Conservation (phyloP, 208 protist species). For the Trypanosoma cruzi region DNA sequence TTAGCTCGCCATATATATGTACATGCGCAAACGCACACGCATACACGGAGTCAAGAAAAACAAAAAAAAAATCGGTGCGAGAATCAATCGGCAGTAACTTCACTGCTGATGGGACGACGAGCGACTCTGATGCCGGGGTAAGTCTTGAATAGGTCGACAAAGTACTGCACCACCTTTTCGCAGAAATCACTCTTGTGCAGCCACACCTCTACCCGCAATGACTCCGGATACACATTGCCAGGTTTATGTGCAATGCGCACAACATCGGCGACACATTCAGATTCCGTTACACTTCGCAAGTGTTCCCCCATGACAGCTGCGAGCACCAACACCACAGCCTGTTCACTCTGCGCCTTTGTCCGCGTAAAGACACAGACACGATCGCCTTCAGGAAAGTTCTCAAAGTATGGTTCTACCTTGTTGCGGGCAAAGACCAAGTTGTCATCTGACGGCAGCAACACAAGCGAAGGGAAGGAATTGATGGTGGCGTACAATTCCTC, state of each 20-base stretch:
- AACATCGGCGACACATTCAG: slow-evolving; percentile 54
- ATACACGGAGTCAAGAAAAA: background rate
- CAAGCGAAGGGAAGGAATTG: slow-evolving; percentile 71
- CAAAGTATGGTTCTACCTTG: slow-evolving; percentile 72
- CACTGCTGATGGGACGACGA: slow-evolving; percentile 17
- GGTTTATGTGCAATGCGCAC: slow-evolving; percentile 82
- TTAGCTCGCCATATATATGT: background rate
- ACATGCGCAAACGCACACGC: background rate
- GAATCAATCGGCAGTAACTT: slow-evolving; percentile 5
- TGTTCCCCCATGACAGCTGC: slow-evolving; percentile 78
- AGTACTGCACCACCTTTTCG: slow-evolving; percentile 50
- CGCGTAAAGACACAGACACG: slow-evolving; percentile 75
- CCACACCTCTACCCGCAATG: slow-evolving; percentile 75
- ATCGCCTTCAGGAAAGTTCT: slow-evolving; percentile 71
- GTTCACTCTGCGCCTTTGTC: slow-evolving; percentile 66
- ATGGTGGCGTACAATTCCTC: slow-evolving; percentile 76
- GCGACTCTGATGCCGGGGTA: slow-evolving; percentile 56
- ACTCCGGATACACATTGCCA: slow-evolving; percentile 53
- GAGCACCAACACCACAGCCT: slow-evolving; percentile 47
- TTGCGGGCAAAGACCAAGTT: slow-evolving; percentile 80
- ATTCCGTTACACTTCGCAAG: slow-evolving; percentile 45
- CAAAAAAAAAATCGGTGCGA: background rate
- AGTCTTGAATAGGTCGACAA: slow-evolving; percentile 43
- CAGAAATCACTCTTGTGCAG: slow-evolving; percentile 38
- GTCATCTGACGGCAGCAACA: slow-evolving; percentile 61